phyloP scores from a whole-genome alignment of 208 protist genomes.

The Angomonas ambiguus region DNA sequence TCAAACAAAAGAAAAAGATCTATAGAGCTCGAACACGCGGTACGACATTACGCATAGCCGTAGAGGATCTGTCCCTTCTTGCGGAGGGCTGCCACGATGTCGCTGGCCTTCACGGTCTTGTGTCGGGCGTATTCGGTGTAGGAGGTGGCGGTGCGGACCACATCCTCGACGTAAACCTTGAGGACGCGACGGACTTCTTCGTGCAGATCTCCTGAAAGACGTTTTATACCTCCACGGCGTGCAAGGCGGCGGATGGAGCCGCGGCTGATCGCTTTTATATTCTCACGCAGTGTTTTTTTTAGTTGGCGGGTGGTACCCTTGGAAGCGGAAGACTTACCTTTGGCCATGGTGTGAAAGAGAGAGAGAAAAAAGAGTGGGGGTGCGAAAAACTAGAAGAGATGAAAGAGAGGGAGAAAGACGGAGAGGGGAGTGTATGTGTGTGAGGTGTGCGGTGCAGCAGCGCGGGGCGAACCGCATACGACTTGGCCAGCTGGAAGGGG shows the following conservation, averaged over 20 bases:
- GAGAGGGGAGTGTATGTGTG: no score
- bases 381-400: conserved; percentile 2
- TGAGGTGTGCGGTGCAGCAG: no score
- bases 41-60: conserved; percentile 85
- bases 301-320: conserved; percentile 77
- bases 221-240: conserved; percentile 90
- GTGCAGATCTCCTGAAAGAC: conserved; percentile 75
- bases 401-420: neutral
- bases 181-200: conserved; percentile 73
- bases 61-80: conserved; percentile 87
- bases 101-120: conserved; percentile 80
- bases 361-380: conserved; percentile 3
- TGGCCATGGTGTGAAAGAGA: conserved; percentile 40
- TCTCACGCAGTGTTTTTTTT: conserved; percentile 86
- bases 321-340: conserved; percentile 71
- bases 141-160: conserved; percentile 75
- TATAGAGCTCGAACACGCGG: no score
- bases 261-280: conserved; percentile 81
- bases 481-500: neutral
- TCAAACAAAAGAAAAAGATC: no score
- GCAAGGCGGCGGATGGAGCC: conserved; percentile 88
- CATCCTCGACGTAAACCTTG: conserved; percentile 76
- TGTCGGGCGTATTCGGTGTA: conserved; percentile 84
- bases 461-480: no score
- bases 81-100: conserved; percentile 88